Evolutionary conservation across 2,329 filamentous ascomycete species (phyloP), one percentile per base, ranked within the genome.

Genomic region (Penicillium brasilianum): DNA sequence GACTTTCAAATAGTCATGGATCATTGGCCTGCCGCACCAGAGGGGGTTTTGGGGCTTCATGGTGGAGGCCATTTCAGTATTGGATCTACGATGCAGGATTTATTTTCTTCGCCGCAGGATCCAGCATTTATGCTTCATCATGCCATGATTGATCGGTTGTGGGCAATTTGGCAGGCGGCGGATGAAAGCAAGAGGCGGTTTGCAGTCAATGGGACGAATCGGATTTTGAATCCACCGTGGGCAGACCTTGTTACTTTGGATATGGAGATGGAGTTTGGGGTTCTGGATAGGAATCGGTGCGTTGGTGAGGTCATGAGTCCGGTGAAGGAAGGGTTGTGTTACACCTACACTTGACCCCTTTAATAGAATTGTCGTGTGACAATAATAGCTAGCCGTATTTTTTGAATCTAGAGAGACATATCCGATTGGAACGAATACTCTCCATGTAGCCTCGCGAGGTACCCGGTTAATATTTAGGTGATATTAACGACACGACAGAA

Each of bases 101-200:
- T 82, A 13, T 81, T 80, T 51, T 72, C 77, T 2, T 81, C 77
- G 2, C 79, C 81, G 0, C 76, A 73, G 10, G 81, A 83, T 43
- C 80, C 80, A 14, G 72, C 68, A 6, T 83, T 83, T 67, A 82
- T 75, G 63, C 69, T 83, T 16, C 81, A 83, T 64, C 81, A 83
- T 62, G 73, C 73, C 0, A 76, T 77, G 69, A 78, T 83, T 28
- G 82, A 84, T 63, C 74, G 80, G 9, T 63, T 76, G 6, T 84
- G 76, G 72, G 79, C 76, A 74, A 79, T 76, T 2, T 84, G 82
- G 82, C 81, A 84, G 37, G 57, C 34, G 1, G 30, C 7, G 18
- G 64, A 67, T 28, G 61, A 59, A 20, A 11, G 10, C n/a, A 57
- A 43, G 48, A 64, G 60, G 25, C 59, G 64, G 22, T 55, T 62